Base-by-base conservation (phyloP, 2,329 filamentous ascomycete species). In the Ophiostoma sp. region DNA sequence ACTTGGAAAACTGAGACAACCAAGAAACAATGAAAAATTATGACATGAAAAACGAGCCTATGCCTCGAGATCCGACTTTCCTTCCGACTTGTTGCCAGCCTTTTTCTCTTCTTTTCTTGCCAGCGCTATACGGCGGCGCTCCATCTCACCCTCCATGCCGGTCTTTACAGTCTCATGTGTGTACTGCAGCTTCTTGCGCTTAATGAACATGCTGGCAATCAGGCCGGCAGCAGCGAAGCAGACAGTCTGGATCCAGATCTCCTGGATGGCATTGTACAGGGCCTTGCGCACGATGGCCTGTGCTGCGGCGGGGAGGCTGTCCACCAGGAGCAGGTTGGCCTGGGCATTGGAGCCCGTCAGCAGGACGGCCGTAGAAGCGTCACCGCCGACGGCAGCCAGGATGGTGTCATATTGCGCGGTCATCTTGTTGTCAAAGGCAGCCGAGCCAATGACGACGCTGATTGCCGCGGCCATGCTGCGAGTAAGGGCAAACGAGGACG, bases 111-210 rank as follows among this genome's bases (percentile, higher is more conserved):
- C 57, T 57, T 54, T 70, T 17, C 44, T 60, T 39, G 62, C 73
- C 3, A 71, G 66, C 4, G 71, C 72, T n/a, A 74, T 71, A n/a
- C 70, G 72, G 0, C 73, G 72, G 1, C 73, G 72, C 70, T 71
- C 71, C 44, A 73, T 3, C 52, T 74, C 73, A 67, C 73, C 73
- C 15, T 69, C 70, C 71, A 89, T 75, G 0, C 86, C 86, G 0
- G 86, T 88, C 80, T 86, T 84, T 75, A 87, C 82, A 76, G 86
- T 84, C 67, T 82, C 80, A 71, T 88, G 86, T 36, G 85, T 79
- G 74, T 82, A 83, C 76, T 81, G 85, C 71, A 89, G 79, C 72
- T 79, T 80, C 71, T 80, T 81, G 73, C 83, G 81, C 60, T 79
- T 77, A 64, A 89, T 78, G 36, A 85, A 80, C 41, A 84, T 75